Percentiles rank a stretch among this genome's conserved stretches.
These are phyloP conservation scores for Leptomonas seymouri DNA, from an alignment of 208 protist species.

Conservation along the genomic window DNA sequence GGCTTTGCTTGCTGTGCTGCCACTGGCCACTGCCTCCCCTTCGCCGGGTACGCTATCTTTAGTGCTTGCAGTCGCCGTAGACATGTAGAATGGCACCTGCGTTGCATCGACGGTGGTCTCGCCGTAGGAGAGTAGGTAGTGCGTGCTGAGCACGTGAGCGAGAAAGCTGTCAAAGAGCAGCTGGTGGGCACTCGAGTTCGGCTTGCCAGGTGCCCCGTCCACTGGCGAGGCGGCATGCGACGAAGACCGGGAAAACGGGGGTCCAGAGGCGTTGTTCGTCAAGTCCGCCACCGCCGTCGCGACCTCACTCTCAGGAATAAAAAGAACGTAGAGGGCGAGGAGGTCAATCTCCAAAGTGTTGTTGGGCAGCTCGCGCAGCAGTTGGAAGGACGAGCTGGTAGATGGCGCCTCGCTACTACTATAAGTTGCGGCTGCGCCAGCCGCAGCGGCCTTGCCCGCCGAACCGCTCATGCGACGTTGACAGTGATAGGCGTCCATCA, in stretches of 20 bases:
- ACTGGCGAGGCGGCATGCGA: neutral
- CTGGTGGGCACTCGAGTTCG: neutral
- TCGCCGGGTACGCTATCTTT: neutral
- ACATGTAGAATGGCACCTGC: slow-evolving; percentile 25
- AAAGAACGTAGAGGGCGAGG: slow-evolving; percentile 21
- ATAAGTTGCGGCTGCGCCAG: neutral
- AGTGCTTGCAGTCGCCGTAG: neutral
- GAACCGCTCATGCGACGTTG: neutral
- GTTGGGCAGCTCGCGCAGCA: slow-evolving; percentile 11
- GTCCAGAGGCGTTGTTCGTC: neutral
- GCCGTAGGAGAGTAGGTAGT: slow-evolving; percentile 31
- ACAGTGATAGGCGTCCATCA: slow-evolving; percentile 60
- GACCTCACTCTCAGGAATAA: slow-evolving; percentile 6
- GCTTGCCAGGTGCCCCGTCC: no score
- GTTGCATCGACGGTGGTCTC: slow-evolving; percentile 15
- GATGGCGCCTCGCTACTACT: neutral
- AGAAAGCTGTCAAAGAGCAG: slow-evolving; percentile 11
- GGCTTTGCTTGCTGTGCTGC: no score
- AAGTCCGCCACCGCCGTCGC: neutral
- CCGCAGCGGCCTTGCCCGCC: neutral
- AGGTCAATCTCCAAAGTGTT: slow-evolving; percentile 21
- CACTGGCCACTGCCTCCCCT: neutral
- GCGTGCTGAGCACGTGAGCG: slow-evolving; percentile 15
- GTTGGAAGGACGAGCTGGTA: neutral
- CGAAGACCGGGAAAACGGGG: neutral